Percentiles rank a stretch among this genome's conserved stretches.
Conservation (phyloP, 2,329 filamentous ascomycete species). For the Emmonsiellopsis sp. region DNA sequence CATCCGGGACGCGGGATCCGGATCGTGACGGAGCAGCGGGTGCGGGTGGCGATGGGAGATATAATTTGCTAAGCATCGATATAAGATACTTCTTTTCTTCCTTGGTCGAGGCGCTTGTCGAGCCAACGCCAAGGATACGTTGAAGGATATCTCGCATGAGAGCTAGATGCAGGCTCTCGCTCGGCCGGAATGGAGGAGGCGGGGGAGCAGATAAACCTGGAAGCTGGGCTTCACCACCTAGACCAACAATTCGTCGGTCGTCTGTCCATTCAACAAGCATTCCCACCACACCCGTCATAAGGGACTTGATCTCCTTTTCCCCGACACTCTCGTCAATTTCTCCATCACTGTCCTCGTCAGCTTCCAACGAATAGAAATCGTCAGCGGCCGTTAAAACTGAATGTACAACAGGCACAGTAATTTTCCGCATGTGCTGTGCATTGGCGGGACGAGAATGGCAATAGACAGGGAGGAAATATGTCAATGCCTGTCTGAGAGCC, state of each 20-base stretch:
- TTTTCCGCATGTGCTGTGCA: slow-evolving; percentile 66
- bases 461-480: slow-evolving; percentile 92
- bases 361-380: slow-evolving; percentile 60
- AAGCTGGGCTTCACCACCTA: slow-evolving; percentile 40
- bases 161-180: slow-evolving; percentile 70
- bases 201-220: slow-evolving; percentile 38
- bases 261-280: slow-evolving; percentile 88
- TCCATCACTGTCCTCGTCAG: slow-evolving; percentile 63
- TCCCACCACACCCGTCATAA: slow-evolving; percentile 69
- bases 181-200: slow-evolving; percentile 41
- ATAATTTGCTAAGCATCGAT: slow-evolving; percentile 70
- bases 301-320: slow-evolving; percentile 40
- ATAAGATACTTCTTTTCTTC: slow-evolving; percentile 80
- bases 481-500: slow-evolving; percentile 72
- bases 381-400: slow-evolving; percentile 52
- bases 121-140: slow-evolving; percentile 48
- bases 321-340: slow-evolving; percentile 72
- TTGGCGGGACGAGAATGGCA: slow-evolving; percentile 78
- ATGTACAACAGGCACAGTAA: slow-evolving; percentile 66
- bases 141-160: slow-evolving; percentile 71
- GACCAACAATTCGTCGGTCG: slow-evolving; percentile 63
- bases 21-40: slow-evolving; percentile 43
- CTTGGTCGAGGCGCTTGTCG: slow-evolving; percentile 33
- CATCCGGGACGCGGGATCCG: slow-evolving; percentile 37
- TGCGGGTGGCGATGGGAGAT: slow-evolving; percentile 59